Percentiles rank a stretch among this genome's conserved stretches.
Evolutionary conservation across 768 basidiomycete species (phyloP).

Genomic region (Tulasnella sp.): DNA sequence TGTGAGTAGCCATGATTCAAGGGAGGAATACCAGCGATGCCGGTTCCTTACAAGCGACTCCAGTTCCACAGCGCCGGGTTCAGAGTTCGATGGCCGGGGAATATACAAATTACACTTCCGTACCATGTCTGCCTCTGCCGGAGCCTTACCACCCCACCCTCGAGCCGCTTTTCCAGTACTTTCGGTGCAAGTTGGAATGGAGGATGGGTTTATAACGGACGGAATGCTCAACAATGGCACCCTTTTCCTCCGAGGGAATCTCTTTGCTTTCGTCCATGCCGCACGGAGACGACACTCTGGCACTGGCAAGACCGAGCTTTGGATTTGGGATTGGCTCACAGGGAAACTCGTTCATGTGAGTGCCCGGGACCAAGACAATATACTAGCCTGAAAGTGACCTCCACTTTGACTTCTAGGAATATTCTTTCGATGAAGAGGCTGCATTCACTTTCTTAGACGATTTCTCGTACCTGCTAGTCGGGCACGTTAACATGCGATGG

Average conservation of each 20-base stretch:
- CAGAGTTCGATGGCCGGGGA: background rate
- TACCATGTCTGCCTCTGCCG: background rate
- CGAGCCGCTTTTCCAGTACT: background rate
- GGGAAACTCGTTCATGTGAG: conserved; percentile 14
- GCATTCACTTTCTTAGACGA: conserved; percentile 20
- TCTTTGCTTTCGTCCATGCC: background rate
- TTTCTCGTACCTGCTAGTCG: background rate
- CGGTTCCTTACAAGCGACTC: background rate
- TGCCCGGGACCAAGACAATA: background rate
- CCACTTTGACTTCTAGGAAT: background rate
- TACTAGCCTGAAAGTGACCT: background rate
- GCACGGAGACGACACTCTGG: background rate
- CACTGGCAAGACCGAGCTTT: background rate
- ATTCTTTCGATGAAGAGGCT: background rate
- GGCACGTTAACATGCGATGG: background rate
- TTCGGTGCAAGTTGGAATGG: background rate
- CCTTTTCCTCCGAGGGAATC: conserved; percentile 8
- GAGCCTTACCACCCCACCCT: background rate
- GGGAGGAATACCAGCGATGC: background rate
- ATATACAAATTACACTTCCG: background rate
- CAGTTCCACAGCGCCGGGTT: background rate
- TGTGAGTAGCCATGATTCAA: background rate
- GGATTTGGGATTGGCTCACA: conserved; percentile 24
- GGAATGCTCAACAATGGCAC: background rate
- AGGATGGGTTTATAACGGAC: background rate